Evolutionary conservation across 257 asterid species (phyloP), one percentile per base, ranked within the genome.

Genomic region (Lantana camara): DNA sequence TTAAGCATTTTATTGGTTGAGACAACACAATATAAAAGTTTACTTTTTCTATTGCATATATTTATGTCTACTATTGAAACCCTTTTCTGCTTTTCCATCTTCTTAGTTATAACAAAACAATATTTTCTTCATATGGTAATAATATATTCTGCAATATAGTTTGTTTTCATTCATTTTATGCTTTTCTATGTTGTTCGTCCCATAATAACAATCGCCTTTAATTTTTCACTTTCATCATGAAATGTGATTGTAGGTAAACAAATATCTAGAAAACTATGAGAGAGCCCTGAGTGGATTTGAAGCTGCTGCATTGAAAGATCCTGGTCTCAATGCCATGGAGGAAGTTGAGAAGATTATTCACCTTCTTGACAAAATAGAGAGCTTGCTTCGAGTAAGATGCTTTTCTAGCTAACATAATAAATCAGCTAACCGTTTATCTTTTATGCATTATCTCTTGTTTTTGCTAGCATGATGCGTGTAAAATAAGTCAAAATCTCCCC

Each of bases 231-330:
- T 66, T 47, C 10, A 21, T 45, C 24, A 21, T 5, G 19, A 29
- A 13, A 40, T 62, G 15, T 60, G 48, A 47, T 22, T 64, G 65
- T 79, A 93, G 97, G 96, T 90, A 64, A 85, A 87, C 81, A 93
- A 82, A 67, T 90, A 85, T 75, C 81, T 93, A 40, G 99, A 93
- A 77, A 93, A 93, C 75, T 93, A 93, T 67, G 97, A 90, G 80
- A 86, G 96, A 73, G 96, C 99, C 67, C 85, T 93, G 51, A 90
- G 86, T 77, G 97, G 99, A 75, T 93, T 93, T 80, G 96, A 90
- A 84, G 97, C 99, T 73, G 99, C 99, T 77, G 89, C 97, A 37
- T 63, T 83, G 42, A 85, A 78, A 84, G 97, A 93, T 79, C 99
- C 99, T 73, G 75, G 91, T 67, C 90, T 93, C 50, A 75, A 69